Evolutionary conservation across 192 early-diverging fungal genomes (phyloP).

Genomic region (Funneliformis mosseae): DNA sequence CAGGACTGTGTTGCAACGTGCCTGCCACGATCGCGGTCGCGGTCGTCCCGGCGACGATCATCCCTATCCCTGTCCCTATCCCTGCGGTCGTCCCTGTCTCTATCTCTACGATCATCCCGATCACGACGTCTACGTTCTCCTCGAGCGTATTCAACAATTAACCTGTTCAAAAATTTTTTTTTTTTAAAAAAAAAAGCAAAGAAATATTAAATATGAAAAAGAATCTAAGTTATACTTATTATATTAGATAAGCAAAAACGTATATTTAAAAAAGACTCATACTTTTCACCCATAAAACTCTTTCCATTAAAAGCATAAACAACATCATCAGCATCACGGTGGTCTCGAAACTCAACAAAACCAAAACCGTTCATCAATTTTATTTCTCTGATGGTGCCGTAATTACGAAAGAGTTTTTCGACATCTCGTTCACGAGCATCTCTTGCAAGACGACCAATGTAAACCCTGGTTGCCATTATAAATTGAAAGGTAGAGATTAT

Average conservation of each 20-base stretch:
- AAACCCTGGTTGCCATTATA: slow-evolving; percentile 58
- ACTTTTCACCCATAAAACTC: slow-evolving; percentile 85
- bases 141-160: slow-evolving; percentile 83
- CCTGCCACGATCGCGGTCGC: slow-evolving; percentile 41
- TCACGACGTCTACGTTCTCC: slow-evolving; percentile 60
- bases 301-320: slow-evolving; percentile 83
- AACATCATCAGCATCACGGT: slow-evolving; percentile 86
- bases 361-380: slow-evolving; percentile 85
- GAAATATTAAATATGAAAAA: not conserved
- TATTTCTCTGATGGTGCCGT: slow-evolving; percentile 82
- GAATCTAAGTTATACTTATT: slow-evolving; percentile 2
- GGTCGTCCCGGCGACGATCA: slow-evolving; percentile 37
- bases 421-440: slow-evolving; percentile 85
- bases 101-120: slow-evolving; percentile 53
- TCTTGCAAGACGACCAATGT: slow-evolving; percentile 82
- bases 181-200: slow-evolving; percentile 11
- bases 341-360: slow-evolving; percentile 91
- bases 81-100: slow-evolving; percentile 51
- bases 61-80: slow-evolving; percentile 37
- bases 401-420: slow-evolving; percentile 77
- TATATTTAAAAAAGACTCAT: slow-evolving; percentile 9
- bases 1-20: slow-evolving; percentile 31
- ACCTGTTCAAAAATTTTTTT: slow-evolving; percentile 43
- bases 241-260: not conserved
- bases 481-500: too few species aligned